Base-by-base conservation (phyloP, 2,329 filamentous ascomycete species). In the Torrubiella hemipterigena region DNA sequence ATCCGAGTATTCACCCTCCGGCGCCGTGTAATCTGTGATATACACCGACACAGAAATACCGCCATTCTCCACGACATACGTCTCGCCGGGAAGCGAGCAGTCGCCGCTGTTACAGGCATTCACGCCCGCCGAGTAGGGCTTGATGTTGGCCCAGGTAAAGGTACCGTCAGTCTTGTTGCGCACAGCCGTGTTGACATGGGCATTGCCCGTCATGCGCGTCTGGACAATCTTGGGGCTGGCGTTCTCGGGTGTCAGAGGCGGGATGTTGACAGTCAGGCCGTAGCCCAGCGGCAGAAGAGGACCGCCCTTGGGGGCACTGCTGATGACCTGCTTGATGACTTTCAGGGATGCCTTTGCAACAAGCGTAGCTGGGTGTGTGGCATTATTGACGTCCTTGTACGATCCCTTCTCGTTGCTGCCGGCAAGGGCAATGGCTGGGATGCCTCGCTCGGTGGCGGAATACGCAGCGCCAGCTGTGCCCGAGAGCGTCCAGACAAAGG, bases 91-190 rank as follows among this genome's bases (percentile, higher is more conserved):
- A n/a, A 70, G 43, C 6, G 45, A 48, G 43, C 63, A 67, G 33
- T 70, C 58, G 1, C 65, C 67, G 29, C 69, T 68, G 39, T 67
- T 61, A 34, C 64, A 68, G 2, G 50, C 43, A 32, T 69, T 69
- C 3, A 63, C 50, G 2, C 60, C 64, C 1, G 50, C 54, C 4
- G 49, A 39, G 30, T 48, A 48, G 3, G 55, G 53, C 20, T 51
- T 48, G 13, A 59, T 49, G 32, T 57, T 57, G 1, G 44, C 52
- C 44, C 53, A 63, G 1, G 38, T 50, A 39, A 71, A 69, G 1
- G 59, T 49, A 0, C 60, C 57, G 3, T 57, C 56, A 1, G 55
- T 51, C 4, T 52, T 46, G 32, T 68, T 59, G 31, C 51, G 60
- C 1, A 61, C 57, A 0, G 62, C 65, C 11, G 52, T 52, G 31